Conservation (phyloP, 2,329 filamentous ascomycete genomes). For the Pseudogymnoascus verrucosus region DNA sequence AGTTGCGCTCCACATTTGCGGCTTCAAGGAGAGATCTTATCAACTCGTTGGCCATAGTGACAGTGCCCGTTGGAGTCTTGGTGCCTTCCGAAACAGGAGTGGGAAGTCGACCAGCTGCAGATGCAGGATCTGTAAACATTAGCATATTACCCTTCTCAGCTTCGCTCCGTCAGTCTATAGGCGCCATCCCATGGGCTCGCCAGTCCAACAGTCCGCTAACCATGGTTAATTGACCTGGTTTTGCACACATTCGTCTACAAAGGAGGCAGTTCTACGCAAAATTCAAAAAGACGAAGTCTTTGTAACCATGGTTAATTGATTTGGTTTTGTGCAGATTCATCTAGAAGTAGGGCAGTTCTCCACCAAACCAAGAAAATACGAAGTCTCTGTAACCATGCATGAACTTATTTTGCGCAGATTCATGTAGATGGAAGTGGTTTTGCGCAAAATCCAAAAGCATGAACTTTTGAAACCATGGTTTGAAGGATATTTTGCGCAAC, state of each 20-base stretch:
- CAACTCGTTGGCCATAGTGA: conserved; percentile 35
- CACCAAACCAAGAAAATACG: not conserved
- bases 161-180: not conserved
- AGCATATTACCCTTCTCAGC: conserved; percentile 16
- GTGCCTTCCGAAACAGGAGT: conserved; percentile 40
- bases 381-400: too few relatives aligned
- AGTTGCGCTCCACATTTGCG: conserved; percentile 58
- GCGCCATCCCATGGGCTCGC: not conserved
- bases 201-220: not conserved
- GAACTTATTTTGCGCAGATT: too few relatives aligned
- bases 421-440: too few relatives aligned
- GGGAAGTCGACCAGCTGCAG: conserved; percentile 33
- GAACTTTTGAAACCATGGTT: too few relatives aligned
- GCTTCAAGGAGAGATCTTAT: conserved; percentile 49
- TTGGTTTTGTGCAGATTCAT: not conserved
- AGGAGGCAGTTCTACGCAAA: not conserved
- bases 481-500: too few relatives aligned
- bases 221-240: not conserved
- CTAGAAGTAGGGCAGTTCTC: not conserved
- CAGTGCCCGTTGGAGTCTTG: conserved; percentile 38
- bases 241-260: not conserved
- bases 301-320: not conserved
- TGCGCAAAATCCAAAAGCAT: too few relatives aligned
- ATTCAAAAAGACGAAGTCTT: not conserved
- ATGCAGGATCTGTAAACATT: conserved; percentile 26